A percentile compares a stretch with the other conserved stretches of the same genome.
Conservation (phyloP, 148 eudicot genomes). For the Rhododendron molle region DNA sequence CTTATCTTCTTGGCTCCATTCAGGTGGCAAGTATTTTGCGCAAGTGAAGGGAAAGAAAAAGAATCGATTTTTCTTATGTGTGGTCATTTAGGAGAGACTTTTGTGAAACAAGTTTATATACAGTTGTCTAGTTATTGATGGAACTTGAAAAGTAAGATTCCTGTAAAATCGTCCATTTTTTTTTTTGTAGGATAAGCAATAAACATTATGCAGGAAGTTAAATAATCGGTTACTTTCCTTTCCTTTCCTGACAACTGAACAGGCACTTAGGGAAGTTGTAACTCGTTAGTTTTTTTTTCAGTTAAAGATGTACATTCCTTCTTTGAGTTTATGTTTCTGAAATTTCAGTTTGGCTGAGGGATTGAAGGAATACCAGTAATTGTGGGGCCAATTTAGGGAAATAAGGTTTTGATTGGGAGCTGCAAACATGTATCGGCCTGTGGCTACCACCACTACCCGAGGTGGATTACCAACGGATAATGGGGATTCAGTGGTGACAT, state of each 20-base stretch:
- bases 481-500: slow-evolving; percentile 72
- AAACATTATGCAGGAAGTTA: neutral
- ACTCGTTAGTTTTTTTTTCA: neutral
- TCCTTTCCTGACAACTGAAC: neutral
- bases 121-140: neutral
- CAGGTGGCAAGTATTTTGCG: neutral
- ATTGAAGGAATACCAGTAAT: slow-evolving; percentile 11
- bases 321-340: neutral
- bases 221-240: neutral
- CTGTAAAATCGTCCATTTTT: neutral
- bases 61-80: neutral
- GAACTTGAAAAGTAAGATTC: neutral
- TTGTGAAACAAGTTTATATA: neutral
- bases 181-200: neutral
- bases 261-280: neutral
- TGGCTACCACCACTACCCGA: slow-evolving; percentile 49
- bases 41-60: neutral
- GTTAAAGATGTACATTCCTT: neutral
- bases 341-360: slow-evolving; percentile 20
- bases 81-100: neutral
- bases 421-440: slow-evolving; percentile 28
- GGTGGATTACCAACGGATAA: slow-evolving; percentile 75
- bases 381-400: neutral
- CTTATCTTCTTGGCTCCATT: neutral
- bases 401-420: slow-evolving; percentile 18